Evolutionary conservation across 305 asterid species (phyloP), one percentile per base, ranked within the genome.

Genomic region (Plantago coronopus): DNA sequence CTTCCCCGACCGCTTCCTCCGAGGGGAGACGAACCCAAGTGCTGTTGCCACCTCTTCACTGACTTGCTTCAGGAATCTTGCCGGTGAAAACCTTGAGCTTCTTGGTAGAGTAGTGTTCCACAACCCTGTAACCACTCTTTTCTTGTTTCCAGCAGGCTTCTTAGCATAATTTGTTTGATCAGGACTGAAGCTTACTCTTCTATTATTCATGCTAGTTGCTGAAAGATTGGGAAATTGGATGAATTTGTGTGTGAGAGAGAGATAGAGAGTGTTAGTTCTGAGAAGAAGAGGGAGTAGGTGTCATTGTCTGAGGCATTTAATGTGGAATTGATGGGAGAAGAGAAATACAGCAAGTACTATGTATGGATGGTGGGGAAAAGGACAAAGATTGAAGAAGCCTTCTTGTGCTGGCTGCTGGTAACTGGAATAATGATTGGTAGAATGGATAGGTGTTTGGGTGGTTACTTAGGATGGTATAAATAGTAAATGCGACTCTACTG

Each of bases 1-100:
- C 57, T 79, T 82, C 7, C 89, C 57, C 9, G 88, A 81, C 66
- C 83, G 71, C 67, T 75, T 72, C 74, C 69, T 73, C 55, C 84
- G 71, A 1, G 70, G 54, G 42, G 83, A 42, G 18, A 44, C 63
- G 5, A 59, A 44, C 0, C 40, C 38, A 21, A 59, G 63, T 2
- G 53, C 76, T 29, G 49, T 60, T 29, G 66, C 76, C 69, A 79
- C 69, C 66, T 78, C 75, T 17, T 76, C 78, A 53, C 80, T 73
- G 20, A 79, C 64, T 47, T 60, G 62, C 73, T 69, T 69, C 18
- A 79, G 55, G 61, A 79, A 74, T 2, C 68, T 58, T 25, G 69
- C 76, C 43, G 77, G 68, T 2, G 72, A 72, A 49, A 66, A 72
- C 18, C 51, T 15, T 1, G 57, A 54, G 23, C 64, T 43, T 27